phyloP scores from a whole-genome alignment of 495 filamentous ascomycete genomes.

The Cenococcum geophilum region DNA sequence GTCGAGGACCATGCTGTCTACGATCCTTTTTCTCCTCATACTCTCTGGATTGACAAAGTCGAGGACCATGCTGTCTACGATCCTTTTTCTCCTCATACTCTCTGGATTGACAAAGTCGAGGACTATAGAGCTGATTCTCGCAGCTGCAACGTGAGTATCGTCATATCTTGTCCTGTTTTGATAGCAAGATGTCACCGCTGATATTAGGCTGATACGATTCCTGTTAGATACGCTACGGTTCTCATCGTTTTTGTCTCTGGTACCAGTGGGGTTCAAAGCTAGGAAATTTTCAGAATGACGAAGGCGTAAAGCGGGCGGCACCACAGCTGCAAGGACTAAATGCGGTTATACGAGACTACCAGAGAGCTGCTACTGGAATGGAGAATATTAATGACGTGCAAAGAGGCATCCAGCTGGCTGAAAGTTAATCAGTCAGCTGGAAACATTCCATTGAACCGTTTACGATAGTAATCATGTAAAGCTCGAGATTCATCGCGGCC shows the following conservation, averaged over 20 bases:
- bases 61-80: background rate
- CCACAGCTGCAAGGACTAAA: too few species aligned
- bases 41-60: too few species aligned
- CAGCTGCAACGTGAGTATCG: slow-evolving; percentile 36
- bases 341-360: too few species aligned
- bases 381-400: too few species aligned
- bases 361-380: too few species aligned
- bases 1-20: too few species aligned
- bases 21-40: too few species aligned
- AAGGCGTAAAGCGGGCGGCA: background rate
- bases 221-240: slow-evolving; percentile 1
- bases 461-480: too few species aligned
- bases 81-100: slow-evolving; percentile 19
- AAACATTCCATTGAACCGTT: too few species aligned
- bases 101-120: slow-evolving; percentile 31
- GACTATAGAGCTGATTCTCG: slow-evolving; percentile 35
- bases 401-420: too few species aligned
- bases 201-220: background rate
- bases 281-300: background rate
- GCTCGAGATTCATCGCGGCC: too few species aligned
- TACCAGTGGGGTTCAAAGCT: background rate
- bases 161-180: background rate
- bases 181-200: background rate
- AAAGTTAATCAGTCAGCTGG: too few species aligned
- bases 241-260: slow-evolving; percentile 8